Evolutionary conservation across 1,284 basidiomycete genomes (phyloP).

Genomic region (Cryptococcus jaspeensis): DNA sequence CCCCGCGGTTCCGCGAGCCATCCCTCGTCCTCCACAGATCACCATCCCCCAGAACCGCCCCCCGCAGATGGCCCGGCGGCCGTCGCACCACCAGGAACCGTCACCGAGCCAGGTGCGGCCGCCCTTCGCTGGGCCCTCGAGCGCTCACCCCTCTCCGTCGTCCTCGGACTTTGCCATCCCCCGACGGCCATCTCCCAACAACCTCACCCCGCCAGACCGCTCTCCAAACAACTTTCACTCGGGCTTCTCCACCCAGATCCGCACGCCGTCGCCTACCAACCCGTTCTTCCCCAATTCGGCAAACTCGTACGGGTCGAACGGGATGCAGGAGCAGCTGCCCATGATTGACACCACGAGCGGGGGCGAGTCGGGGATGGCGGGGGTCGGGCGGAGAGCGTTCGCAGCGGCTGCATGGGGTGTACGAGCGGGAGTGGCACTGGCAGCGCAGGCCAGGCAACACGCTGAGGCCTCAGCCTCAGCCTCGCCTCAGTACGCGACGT

Average conservation of each 20-base stretch:
- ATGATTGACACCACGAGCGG: constrained; percentile 67
- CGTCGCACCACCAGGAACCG: constrained; percentile 19
- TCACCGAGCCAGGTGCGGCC: constrained; percentile 33
- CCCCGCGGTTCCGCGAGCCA: constrained; percentile 15
- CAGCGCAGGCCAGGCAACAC: constrained; percentile 8
- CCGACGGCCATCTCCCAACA: constrained; percentile 16
- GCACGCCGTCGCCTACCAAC: constrained; percentile 37
- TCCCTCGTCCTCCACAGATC: constrained; percentile 32
- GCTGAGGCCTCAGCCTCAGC: too few species aligned
- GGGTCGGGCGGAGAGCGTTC: constrained; percentile 79
- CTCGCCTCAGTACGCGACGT: neutral
- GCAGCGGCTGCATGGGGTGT: constrained; percentile 66
- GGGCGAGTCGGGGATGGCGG: constrained; percentile 83
- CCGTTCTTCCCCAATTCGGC: constrained; percentile 36
- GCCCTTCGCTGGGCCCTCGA: constrained; percentile 29
- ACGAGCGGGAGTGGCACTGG: constrained; percentile 39
- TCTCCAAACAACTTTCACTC: constrained; percentile 4
- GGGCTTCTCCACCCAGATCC: constrained; percentile 2
- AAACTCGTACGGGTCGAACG: constrained; percentile 12
- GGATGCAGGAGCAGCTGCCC: constrained; percentile 13
- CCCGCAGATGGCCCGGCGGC: constrained; percentile 19
- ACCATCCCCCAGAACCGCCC: constrained; percentile 23
- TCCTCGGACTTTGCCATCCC: constrained; percentile 15
- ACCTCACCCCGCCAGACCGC: constrained; percentile 13
- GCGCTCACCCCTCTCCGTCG: constrained; percentile 22